phyloP scores from a whole-genome alignment of 2,329 filamentous ascomycete species.

The Nemania bipapillata region DNA sequence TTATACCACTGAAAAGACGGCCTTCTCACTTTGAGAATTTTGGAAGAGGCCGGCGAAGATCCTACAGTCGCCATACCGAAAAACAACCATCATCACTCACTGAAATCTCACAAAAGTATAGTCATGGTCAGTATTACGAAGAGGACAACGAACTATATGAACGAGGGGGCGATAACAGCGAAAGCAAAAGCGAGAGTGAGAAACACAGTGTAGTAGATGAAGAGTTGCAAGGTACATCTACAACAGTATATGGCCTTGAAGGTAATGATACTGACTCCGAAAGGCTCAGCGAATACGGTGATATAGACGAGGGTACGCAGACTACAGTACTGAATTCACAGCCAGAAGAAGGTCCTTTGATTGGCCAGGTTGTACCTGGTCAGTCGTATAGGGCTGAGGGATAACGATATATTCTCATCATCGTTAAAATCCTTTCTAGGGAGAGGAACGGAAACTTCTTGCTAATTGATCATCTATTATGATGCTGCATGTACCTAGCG shows the following conservation, averaged over 20 bases:
- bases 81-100: not conserved
- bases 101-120: not conserved
- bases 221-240: not conserved
- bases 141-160: not conserved
- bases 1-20: conserved; percentile 32
- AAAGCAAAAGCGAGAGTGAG: conserved; percentile 10
- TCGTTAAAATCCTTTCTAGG: too few relatives aligned
- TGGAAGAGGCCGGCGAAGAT: conserved; percentile 27
- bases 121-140: conserved; percentile 6
- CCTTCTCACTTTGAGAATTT: conserved; percentile 45
- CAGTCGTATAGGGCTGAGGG: not conserved
- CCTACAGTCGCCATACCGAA: not conserved
- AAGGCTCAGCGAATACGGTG: not conserved
- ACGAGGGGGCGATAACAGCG: conserved; percentile 10
- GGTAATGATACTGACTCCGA: not conserved
- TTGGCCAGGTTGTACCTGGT: not conserved
- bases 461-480: not conserved
- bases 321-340: conserved; percentile 9
- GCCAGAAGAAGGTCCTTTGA: not conserved
- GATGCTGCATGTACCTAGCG: not conserved
- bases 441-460: not conserved
- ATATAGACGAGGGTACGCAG: conserved; percentile 8
- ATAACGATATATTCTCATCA: too few relatives aligned
- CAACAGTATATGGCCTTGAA: not conserved
- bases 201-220: not conserved